Evolutionary conservation across 306 rosid genomes (phyloP), one percentile per base, ranked within the genome.

Genomic region (Sesbania bispinosa): DNA sequence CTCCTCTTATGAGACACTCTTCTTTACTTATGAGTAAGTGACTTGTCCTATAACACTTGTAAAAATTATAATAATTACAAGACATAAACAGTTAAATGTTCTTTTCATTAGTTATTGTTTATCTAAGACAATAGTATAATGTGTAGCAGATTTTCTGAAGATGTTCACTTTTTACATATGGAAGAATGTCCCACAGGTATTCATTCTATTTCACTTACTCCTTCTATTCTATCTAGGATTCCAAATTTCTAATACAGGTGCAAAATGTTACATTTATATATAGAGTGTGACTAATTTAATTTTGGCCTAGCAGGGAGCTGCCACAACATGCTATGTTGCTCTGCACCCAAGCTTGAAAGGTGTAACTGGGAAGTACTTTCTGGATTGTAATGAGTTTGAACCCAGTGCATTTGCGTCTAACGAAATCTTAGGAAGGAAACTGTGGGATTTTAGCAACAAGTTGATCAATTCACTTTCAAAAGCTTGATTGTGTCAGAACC

Each of bases 1-100:
- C 97, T 18, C 97, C 99, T 53, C 95, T 94, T 6, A 91, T 94
- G 97, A 85, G 97, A 81, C 88, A 94, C 66, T 91, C 99, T 29
- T 33, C 89, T 9, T 6, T 89, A 15, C 57, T 85, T 0, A 91
- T 94, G 95, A 78, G 99, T 94, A 85, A 10, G 96, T 70, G 4
- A 19, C 24, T 8, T 67, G n/a, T 16, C 19, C 62, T 23, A 14
- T 1, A 27, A 19, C 4, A 10, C 11, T n/a, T n/a, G 13, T n/a
- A 33, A 7, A 6, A 0, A 10, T 18, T 1, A 46, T 9, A 4
- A 14, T 4, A 14, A 2, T 6, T 13, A 55, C 4, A 32, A 23
- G 5, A 23, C 5, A 36, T 14, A 58, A 18, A 48, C 10, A 77
- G 19, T 53, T 32, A 21, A 10, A 4, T 10, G 50, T 20, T 20